Evolutionary conservation across 1,284 basidiomycete species (phyloP), one percentile per base, ranked within the genome.

Genomic region (Porodaedalea pini): DNA sequence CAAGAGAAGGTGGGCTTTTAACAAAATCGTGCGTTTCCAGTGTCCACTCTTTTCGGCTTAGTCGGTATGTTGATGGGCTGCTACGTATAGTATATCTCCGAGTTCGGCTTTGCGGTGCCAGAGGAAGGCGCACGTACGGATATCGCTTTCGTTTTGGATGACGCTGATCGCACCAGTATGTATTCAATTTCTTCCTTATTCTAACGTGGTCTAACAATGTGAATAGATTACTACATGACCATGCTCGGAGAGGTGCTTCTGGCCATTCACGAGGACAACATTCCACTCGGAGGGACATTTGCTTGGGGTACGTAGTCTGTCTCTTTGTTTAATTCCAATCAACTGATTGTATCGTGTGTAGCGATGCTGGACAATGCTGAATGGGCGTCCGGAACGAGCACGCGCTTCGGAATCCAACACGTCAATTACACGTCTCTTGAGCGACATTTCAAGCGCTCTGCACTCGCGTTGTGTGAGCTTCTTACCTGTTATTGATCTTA

Each of bases 321-420:
- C 21, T 25, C 13, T 45, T 17, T 55, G 60, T 43, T 61, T 63
- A 21, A n/a, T n/a, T 60, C 41, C 41, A 61, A 60, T 59, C 13
- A 62, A 63, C 31, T 19, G 27, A 4, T 31, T 27, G 21, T 31
- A 4, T 51, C n/a, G n/a, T n/a, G 27, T 36, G n/a, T 39, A 76
- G 75, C 75, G 4, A 77, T 78, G 74, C 55, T 78, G 27, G 76
- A 78, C 62, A 77, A 78, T 60, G 70, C 73, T 1, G 77, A 78
- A 64, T 78, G 76, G 77, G 65, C 60, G 48, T 71, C 67, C 56
- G 76, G 76, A 4, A 62, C 69, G 0, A 71, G 66, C 50, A 70
- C 72, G 19, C 73, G 70, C 54, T 78, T 79, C 57, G 78, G 78
- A 0, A 77, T 79, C 29, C 78, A 78, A 60, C 68, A 78, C 59